Evolutionary conservation across 306 rosid species (phyloP).

Genomic region (Castanopsis chinensis): DNA sequence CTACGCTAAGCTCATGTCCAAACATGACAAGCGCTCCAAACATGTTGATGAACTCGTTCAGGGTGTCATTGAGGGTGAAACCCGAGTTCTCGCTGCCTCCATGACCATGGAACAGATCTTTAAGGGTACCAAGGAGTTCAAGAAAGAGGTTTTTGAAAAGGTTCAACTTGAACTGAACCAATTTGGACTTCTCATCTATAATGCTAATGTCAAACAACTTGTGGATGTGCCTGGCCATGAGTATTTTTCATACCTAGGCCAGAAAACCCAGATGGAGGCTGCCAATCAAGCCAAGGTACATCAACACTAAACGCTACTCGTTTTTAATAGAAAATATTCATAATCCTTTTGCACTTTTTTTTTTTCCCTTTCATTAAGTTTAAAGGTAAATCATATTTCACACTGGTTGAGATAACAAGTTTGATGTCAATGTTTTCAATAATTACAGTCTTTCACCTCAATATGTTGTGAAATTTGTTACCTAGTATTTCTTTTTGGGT

Average conservation of each 20-base stretch:
- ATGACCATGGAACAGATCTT: constrained; percentile 57
- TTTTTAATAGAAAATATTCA: not conserved
- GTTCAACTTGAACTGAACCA: constrained; percentile 62
- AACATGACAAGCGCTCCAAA: constrained; percentile 33
- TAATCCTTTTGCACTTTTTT: not conserved
- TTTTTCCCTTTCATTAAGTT: too few species aligned
- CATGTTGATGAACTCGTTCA: constrained; percentile 55
- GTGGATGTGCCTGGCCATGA: constrained; percentile 64
- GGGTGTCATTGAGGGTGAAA: constrained; percentile 68
- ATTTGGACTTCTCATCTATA: constrained; percentile 61
- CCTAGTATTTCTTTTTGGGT: too few species aligned
- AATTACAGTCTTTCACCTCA: too few species aligned
- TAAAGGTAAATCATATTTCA: too few species aligned
- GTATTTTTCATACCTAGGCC: constrained; percentile 64
- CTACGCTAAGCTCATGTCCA: constrained; percentile 43
- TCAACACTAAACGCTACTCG: not conserved
- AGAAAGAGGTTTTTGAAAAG: constrained; percentile 53
- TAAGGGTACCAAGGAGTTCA: constrained; percentile 40
- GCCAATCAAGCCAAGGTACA: constrained; percentile 50
- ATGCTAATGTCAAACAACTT: constrained; percentile 58
- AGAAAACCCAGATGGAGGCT: constrained; percentile 70
- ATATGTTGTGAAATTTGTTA: too few species aligned
- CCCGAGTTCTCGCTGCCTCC: constrained; percentile 61
- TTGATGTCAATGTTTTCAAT: too few species aligned
- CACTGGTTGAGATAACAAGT: too few species aligned